These are phyloP conservation scores for Monosporascus ibericus DNA, from an alignment of 2,329 filamentous ascomycete species.

Conservation along the genomic window DNA sequence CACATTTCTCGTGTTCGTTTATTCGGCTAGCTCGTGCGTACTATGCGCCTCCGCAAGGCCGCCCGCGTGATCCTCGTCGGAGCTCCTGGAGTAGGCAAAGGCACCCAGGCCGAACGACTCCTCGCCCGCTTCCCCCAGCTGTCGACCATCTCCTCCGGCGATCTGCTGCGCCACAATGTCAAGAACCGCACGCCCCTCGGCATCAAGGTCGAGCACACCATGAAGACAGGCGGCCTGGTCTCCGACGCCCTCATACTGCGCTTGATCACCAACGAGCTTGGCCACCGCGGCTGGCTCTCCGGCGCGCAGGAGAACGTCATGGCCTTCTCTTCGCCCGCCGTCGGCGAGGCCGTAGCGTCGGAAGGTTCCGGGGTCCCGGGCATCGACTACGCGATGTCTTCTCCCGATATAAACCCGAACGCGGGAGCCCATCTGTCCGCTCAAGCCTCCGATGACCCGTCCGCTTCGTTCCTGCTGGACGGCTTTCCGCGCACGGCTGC, in stretches of 20 bases:
- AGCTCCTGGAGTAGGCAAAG: constrained; percentile 94
- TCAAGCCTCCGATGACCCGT: constrained; percentile 59
- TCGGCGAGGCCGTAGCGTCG: constrained; percentile 37
- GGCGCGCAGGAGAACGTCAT: constrained; percentile 41
- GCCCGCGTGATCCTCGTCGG: constrained; percentile 93
- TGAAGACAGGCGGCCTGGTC: constrained; percentile 85
- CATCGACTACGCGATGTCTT: constrained; percentile 35
- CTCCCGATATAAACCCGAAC: constrained; percentile 32
- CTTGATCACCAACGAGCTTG: constrained; percentile 85
- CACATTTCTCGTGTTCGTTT: not conserved
- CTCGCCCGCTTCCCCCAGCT: constrained; percentile 83
- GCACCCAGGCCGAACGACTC: constrained; percentile 87
- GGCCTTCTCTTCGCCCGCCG: constrained; percentile 40
- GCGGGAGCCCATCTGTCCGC: constrained; percentile 28
- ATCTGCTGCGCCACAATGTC: constrained; percentile 88
- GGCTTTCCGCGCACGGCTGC: constrained; percentile 85
- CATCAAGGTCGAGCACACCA: constrained; percentile 82
- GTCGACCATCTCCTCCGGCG: constrained; percentile 87
- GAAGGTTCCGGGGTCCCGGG: constrained; percentile 20
- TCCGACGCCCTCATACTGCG: constrained; percentile 87
- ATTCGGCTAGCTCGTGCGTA: constrained; percentile 11
- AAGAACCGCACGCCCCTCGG: constrained; percentile 80
- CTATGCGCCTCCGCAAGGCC: constrained; percentile 67
- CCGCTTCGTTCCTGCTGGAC: constrained; percentile 89
- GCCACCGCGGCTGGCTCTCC: constrained; percentile 75